Evolutionary conservation across 495 filamentous ascomycete species (phyloP).

Genomic region (Halenospora varia): DNA sequence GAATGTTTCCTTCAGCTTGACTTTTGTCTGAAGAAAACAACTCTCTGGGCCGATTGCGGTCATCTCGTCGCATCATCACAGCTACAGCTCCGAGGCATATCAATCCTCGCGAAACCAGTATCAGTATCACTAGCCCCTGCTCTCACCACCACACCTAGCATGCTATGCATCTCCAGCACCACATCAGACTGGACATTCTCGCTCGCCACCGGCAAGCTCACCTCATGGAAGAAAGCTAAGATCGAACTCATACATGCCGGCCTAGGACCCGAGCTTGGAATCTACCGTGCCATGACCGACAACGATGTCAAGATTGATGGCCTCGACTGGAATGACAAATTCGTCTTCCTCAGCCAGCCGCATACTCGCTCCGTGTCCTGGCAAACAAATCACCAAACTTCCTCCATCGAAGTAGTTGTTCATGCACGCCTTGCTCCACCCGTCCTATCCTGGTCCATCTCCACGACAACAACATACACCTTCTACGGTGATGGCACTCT

Average conservation of each 20-base stretch:
- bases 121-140: not conserved
- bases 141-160: not conserved
- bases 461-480: conserved; percentile 42
- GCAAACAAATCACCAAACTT: conserved; percentile 25
- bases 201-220: conserved; percentile 31
- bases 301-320: conserved; percentile 51
- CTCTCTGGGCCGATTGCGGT: too few relatives aligned
- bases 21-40: too few relatives aligned
- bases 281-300: conserved; percentile 54
- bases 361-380: conserved; percentile 31
- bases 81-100: too few relatives aligned
- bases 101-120: too few relatives aligned
- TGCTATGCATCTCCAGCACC: conserved; percentile 2
- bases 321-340: conserved; percentile 33
- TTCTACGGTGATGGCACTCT: conserved; percentile 36
- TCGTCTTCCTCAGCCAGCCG: conserved; percentile 29
- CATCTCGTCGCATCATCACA: too few relatives aligned
- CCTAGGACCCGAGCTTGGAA: conserved; percentile 32
- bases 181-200: conserved; percentile 37
- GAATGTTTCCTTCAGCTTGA: too few relatives aligned
- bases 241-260: conserved; percentile 17
- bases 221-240: conserved; percentile 29
- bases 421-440: conserved; percentile 47
- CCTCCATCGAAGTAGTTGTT: conserved; percentile 35
- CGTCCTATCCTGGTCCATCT: conserved; percentile 54